A percentile compares a stretch with the other conserved stretches of the same genome.
phyloP scores from a whole-genome alignment of 2,329 filamentous ascomycete species.

The Chalara sp. region DNA sequence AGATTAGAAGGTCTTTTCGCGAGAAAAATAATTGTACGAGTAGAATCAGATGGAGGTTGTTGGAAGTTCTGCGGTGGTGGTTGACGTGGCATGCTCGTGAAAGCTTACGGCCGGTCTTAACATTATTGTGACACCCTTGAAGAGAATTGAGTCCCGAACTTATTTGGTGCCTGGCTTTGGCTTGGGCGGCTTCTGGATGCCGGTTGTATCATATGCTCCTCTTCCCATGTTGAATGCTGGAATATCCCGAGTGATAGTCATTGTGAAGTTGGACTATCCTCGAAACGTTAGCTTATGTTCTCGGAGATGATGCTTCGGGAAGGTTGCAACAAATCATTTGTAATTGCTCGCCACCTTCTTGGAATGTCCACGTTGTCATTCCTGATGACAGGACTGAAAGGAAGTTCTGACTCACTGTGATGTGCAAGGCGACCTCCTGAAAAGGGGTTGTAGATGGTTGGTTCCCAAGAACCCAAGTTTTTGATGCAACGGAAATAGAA shows the following conservation, averaged over 20 bases:
- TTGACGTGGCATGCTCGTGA: conserved; percentile 2
- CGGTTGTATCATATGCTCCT: conserved; percentile 46
- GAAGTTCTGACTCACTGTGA: neutral
- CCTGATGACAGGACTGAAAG: neutral
- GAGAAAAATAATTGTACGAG: conserved; percentile 2
- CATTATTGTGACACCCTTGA: too few relatives aligned
- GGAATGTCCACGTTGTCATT: neutral
- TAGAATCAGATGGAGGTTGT: neutral
- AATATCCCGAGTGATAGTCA: conserved; percentile 20
- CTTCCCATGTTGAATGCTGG: conserved; percentile 39
- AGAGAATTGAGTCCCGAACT: too few relatives aligned
- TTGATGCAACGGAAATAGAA: neutral
- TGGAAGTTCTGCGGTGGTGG: neutral
- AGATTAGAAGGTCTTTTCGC: conserved; percentile 13
- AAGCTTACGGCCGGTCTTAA: conserved; percentile 12
- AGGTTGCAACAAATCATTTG: neutral
- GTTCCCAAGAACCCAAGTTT: neutral
- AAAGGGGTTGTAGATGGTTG: neutral
- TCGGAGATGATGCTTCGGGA: neutral
- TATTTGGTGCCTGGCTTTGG: conserved; percentile 17
- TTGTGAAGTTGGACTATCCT: neutral
- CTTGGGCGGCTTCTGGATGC: conserved; percentile 38
- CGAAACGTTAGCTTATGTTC: neutral
- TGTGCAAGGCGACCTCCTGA: neutral
- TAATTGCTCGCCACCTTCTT: neutral